Conservation (phyloP, 306 rosid genomes). For the Pterocarpus santalinus region DNA sequence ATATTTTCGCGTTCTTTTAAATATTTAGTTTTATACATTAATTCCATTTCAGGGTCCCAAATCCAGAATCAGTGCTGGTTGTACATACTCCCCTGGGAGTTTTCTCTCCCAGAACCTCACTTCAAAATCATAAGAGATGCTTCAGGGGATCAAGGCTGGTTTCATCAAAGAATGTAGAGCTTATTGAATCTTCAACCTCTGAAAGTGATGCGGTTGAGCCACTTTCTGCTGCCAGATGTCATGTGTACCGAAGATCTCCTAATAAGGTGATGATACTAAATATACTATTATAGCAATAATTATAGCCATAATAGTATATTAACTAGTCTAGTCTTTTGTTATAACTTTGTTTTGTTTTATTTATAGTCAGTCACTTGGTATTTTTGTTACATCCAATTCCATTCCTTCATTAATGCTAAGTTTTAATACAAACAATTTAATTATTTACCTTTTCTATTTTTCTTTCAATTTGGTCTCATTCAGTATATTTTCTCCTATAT, state of each 20-base stretch:
- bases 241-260: constrained; percentile 62
- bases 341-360: not conserved
- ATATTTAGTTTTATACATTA: constrained; percentile 7
- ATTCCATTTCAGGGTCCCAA: constrained; percentile 67
- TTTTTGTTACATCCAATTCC: constrained; percentile 22
- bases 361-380: constrained; percentile 13
- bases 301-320: constrained; percentile 18
- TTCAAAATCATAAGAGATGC: constrained; percentile 75
- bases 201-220: constrained; percentile 71
- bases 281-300: not conserved
- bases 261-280: constrained; percentile 62
- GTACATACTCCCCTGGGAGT: constrained; percentile 72
- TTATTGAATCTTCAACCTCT: constrained; percentile 62
- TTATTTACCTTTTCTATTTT: not conserved
- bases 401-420: constrained; percentile 38
- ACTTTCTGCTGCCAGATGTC: constrained; percentile 83
- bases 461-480: constrained; percentile 33
- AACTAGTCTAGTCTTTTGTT: not conserved
- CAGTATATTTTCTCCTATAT: constrained; percentile 39
- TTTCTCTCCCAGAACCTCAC: constrained; percentile 75
- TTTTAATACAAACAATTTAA: not conserved
- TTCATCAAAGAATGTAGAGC: constrained; percentile 68
- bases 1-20: constrained; percentile 12
- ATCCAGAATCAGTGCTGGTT: constrained; percentile 83
- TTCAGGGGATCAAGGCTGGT: constrained; percentile 86